Evolutionary conservation across 139 green algal genomes (phyloP).

Genomic region (Chlamydomonas eustigma): DNA sequence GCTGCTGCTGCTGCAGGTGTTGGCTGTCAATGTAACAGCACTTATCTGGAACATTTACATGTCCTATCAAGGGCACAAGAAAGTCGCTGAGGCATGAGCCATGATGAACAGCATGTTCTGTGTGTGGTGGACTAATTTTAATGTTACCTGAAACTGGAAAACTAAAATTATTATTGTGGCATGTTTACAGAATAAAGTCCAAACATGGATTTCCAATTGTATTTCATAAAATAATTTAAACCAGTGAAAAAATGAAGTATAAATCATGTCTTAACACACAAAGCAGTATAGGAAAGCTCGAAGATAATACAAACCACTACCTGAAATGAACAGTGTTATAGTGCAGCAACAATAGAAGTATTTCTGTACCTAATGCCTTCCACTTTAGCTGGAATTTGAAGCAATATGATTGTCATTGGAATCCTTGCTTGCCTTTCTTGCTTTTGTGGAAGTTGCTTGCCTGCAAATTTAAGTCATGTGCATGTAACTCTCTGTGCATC

Average conservation of each 20-base stretch:
- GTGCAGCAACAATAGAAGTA: no score
- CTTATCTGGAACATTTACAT: conserved; percentile 85
- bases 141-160: not conserved
- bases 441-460: not conserved
- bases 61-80: conserved; percentile 53
- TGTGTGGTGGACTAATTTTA: not conserved
- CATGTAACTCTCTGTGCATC: not conserved
- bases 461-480: not conserved
- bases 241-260: no score
- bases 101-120: not conserved
- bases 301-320: no score
- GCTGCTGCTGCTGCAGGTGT: conserved; percentile 50
- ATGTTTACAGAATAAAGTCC: not conserved
- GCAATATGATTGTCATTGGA: not conserved
- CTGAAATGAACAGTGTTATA: no score
- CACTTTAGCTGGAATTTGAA: no score
- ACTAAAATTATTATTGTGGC: no score
- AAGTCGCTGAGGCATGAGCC: not conserved
- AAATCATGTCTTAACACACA: no score
- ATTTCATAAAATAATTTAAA: not conserved
- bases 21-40: conserved; percentile 69
- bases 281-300: no score
- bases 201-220: not conserved
- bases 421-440: not conserved
- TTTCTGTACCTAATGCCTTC: no score